Percentiles rank a stretch among this genome's conserved stretches.
These are phyloP conservation scores for Endocalyx cinctus DNA, from an alignment of 2,329 filamentous ascomycete species.

Conservation along the genomic window DNA sequence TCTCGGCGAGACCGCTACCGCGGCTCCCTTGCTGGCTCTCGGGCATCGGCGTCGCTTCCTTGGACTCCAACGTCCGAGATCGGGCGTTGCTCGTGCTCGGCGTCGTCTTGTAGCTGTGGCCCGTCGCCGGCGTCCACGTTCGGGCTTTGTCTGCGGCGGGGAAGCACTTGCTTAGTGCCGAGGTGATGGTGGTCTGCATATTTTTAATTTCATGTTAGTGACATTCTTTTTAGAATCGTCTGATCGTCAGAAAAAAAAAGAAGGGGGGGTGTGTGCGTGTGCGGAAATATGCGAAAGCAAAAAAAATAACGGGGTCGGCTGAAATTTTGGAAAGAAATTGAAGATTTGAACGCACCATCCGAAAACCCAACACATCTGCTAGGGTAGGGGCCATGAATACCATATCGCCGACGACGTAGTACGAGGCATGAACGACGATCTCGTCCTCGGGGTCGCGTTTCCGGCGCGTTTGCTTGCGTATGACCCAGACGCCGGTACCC, in stretches of 20 bases:
- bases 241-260: too few relatives aligned
- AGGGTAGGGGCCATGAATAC: slow-evolving; percentile 63
- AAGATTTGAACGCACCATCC: slow-evolving; percentile 42
- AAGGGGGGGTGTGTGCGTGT: too few relatives aligned
- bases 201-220: too few relatives aligned
- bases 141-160: slow-evolving; percentile 45
- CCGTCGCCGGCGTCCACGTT: slow-evolving; percentile 50
- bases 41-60: slow-evolving; percentile 44
- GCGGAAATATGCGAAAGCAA: too few relatives aligned
- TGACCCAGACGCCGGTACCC: slow-evolving; percentile 63
- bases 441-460: slow-evolving; percentile 56
- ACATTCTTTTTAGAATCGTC: too few relatives aligned
- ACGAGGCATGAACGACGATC: slow-evolving; percentile 54
- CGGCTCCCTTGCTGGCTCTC: slow-evolving; percentile 19
- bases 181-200: slow-evolving; percentile 54
- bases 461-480: slow-evolving; percentile 61
- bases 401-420: slow-evolving; percentile 62
- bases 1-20: slow-evolving; percentile 19
- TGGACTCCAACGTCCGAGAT: slow-evolving; percentile 34
- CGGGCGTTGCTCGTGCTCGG: slow-evolving; percentile 17
- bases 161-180: slow-evolving; percentile 49
- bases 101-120: slow-evolving; percentile 46
- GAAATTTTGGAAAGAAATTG: slow-evolving; percentile 1
- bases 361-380: slow-evolving; percentile 53
- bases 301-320: too few relatives aligned